A percentile compares a stretch with the other conserved stretches of the same genome.
Evolutionary conservation across 1,284 basidiomycete species (phyloP).

Genomic region (Microbotryum scabiosae): DNA sequence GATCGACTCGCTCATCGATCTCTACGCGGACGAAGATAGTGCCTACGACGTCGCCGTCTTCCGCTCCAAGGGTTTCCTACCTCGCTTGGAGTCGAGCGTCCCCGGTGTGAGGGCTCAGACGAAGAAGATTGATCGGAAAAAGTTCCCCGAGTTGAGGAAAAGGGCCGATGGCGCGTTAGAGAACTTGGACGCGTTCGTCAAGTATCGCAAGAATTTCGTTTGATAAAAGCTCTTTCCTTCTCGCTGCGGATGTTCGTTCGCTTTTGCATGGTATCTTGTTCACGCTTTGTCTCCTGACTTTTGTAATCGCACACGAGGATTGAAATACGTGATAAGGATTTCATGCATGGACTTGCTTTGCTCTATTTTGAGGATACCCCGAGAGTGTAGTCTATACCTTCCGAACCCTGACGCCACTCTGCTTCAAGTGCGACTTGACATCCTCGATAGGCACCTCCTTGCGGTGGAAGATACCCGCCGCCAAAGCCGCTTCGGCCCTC

Average conservation of each 20-base stretch:
- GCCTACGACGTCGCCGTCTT: constrained; percentile 75
- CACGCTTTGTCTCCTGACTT: background rate
- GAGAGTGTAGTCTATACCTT: constrained; percentile 1
- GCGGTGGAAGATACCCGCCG: constrained; percentile 96
- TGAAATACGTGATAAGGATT: background rate
- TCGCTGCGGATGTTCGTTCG: background rate
- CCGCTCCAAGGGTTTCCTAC: constrained; percentile 52
- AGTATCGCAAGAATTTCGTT: constrained; percentile 61
- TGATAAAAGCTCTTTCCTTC: background rate
- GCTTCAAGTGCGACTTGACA: constrained; percentile 39
- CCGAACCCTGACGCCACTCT: constrained; percentile 19
- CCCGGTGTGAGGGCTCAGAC: constrained; percentile 51
- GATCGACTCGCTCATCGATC: constrained; percentile 80
- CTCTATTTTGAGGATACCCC: background rate
- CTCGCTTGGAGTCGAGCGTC: constrained; percentile 49
- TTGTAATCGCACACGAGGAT: background rate
- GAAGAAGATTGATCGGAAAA: constrained; percentile 47
- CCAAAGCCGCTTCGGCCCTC: constrained; percentile 81
- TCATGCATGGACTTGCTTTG: background rate
- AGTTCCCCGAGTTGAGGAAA: constrained; percentile 41
- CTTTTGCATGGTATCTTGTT: background rate
- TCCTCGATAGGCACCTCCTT: constrained; percentile 60
- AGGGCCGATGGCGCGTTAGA: constrained; percentile 51
- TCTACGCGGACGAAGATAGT: constrained; percentile 82
- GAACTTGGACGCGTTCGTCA: constrained; percentile 79